Conservation (phyloP, 768 basidiomycete genomes). For the Termitomyces sp. region DNA sequence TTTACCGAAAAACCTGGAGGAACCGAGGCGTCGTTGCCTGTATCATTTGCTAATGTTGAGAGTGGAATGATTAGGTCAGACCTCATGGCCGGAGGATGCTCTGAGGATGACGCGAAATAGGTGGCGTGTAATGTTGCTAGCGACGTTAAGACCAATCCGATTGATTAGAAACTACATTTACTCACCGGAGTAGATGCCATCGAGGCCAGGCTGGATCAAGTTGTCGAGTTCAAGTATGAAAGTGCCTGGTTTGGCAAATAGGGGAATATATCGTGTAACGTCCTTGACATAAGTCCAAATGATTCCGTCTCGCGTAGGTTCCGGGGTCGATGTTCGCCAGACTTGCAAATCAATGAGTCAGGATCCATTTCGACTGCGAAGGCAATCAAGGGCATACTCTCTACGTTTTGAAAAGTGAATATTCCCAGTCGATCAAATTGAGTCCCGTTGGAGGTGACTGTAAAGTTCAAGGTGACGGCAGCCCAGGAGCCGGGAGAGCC, state of each 20-base stretch:
- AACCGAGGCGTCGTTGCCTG: slow-evolving; percentile 65
- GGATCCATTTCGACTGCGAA: background rate
- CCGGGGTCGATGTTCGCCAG: slow-evolving; percentile 78
- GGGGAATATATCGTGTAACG: slow-evolving; percentile 63
- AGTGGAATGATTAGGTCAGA: slow-evolving; percentile 67
- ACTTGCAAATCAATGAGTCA: slow-evolving; percentile 32
- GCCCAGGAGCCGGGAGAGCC: slow-evolving; percentile 69
- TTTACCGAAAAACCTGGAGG: slow-evolving; percentile 66
- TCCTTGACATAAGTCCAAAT: slow-evolving; percentile 79
- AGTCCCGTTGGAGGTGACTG: slow-evolving; percentile 72
- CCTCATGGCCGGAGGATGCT: slow-evolving; percentile 50
- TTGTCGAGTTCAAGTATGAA: slow-evolving; percentile 76
- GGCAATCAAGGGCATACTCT: slow-evolving; percentile 40
- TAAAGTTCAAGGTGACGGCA: slow-evolving; percentile 69
- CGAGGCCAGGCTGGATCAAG: slow-evolving; percentile 46
- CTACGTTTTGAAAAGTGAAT: slow-evolving; percentile 73
- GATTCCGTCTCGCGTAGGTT: slow-evolving; percentile 65
- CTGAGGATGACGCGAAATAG: slow-evolving; percentile 54
- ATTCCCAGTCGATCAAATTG: slow-evolving; percentile 70
- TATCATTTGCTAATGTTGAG: slow-evolving; percentile 54
- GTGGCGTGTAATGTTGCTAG: slow-evolving; percentile 66
- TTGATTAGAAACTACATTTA: background rate
- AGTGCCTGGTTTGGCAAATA: slow-evolving; percentile 62
- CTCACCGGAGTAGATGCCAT: slow-evolving; percentile 66
- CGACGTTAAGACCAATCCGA: background rate